These are phyloP conservation scores for Adiantum capillusveneris DNA, from an alignment of 75 land plant species.

Conservation along the genomic window DNA sequence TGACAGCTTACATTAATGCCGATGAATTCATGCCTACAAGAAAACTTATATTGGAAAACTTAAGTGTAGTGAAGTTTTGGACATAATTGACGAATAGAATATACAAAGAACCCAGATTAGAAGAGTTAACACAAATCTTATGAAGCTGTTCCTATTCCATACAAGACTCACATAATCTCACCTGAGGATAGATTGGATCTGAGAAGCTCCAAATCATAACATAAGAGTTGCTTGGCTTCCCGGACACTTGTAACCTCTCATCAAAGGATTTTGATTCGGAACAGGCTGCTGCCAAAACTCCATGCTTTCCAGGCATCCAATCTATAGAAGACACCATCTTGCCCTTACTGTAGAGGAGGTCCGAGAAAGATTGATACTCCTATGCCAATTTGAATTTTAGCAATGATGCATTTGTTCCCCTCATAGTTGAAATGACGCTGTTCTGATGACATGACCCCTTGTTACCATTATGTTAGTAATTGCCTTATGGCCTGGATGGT, in stretches of 20 bases:
- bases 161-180: too few relatives aligned
- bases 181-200: constrained; percentile 39
- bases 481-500: constrained; percentile 24
- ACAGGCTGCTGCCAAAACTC: constrained; percentile 27
- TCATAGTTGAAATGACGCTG: neutral
- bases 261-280: constrained; percentile 25
- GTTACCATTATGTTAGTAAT: constrained; percentile 18
- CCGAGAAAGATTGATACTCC: constrained; percentile 37
- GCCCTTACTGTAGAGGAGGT: constrained; percentile 23
- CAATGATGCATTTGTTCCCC: neutral
- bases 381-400: constrained; percentile 1
- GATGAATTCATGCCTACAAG: too few relatives aligned
- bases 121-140: too few relatives aligned
- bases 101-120: too few relatives aligned
- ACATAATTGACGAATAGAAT: too few relatives aligned
- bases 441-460: neutral
- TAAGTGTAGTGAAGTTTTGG: too few relatives aligned
- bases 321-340: constrained; percentile 36
- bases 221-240: constrained; percentile 22
- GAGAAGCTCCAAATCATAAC: constrained; percentile 32
- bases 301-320: constrained; percentile 39
- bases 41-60: too few relatives aligned
- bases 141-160: too few relatives aligned
- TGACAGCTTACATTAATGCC: too few relatives aligned
- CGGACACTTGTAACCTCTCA: constrained; percentile 28